phyloP scores from a whole-genome alignment of 805 yeast species.

The Ogataea saltuana region DNA sequence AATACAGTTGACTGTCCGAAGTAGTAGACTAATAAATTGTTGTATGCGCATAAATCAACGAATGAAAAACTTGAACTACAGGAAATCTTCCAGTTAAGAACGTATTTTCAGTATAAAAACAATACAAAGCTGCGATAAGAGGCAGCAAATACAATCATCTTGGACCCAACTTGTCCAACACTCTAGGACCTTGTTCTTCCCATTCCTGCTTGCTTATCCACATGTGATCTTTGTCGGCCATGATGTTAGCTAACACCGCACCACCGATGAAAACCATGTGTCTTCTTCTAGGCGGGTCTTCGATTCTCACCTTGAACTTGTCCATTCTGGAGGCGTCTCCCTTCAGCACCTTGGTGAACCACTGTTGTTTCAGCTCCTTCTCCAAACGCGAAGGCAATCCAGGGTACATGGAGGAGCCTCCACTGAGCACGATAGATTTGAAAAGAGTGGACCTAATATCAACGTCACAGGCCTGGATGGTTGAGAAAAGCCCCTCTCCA shows the following conservation, averaged over 20 bases:
- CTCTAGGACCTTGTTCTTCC: conserved; percentile 93
- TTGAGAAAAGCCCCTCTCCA: conserved; percentile 88
- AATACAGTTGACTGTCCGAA: conserved; percentile 31
- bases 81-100: background rate
- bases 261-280: conserved; percentile 99
- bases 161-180: conserved; percentile 88
- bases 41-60: background rate
- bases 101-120: too few species aligned
- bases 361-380: conserved; percentile 92
- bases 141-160: conserved; percentile 62
- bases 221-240: conserved; percentile 98
- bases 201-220: conserved; percentile 96
- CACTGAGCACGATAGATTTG: conserved; percentile 91
- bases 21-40: background rate
- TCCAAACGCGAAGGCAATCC: conserved; percentile 95
- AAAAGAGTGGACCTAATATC: conserved; percentile 87
- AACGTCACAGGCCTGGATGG: conserved; percentile 92
- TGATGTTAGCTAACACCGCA: conserved; percentile 94
- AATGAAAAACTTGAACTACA: background rate
- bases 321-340: conserved; percentile 85
- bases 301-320: conserved; percentile 93
- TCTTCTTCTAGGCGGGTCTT: conserved; percentile 98
- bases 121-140: conserved; percentile 2
- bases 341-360: conserved; percentile 86
- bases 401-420: conserved; percentile 99